Conservation (phyloP, 2,329 filamentous ascomycete species). For the Diaporthe citrichinensis region DNA sequence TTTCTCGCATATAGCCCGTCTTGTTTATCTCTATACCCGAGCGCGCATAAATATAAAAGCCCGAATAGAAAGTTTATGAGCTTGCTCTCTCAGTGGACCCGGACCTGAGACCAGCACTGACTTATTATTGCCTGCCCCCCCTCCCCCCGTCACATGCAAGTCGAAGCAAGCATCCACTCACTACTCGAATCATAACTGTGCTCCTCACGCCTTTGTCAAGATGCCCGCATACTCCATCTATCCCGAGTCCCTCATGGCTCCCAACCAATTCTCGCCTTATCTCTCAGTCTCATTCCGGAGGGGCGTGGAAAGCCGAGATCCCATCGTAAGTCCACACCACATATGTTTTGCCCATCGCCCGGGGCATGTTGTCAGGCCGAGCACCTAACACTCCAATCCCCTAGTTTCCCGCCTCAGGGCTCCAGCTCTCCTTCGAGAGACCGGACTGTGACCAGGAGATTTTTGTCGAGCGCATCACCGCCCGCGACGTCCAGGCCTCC, state of each 20-base stretch:
- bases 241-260: conserved; percentile 37
- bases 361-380: not conserved
- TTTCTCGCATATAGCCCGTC: not conserved
- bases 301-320: conserved; percentile 36
- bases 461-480: conserved; percentile 39
- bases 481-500: conserved; percentile 35
- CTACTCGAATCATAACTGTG: not conserved
- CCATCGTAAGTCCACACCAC: conserved; percentile 32
- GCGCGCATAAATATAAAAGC: conserved; percentile 11
- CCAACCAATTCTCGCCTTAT: conserved; percentile 36
- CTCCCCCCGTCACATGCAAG: conserved; percentile 3
- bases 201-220: not conserved
- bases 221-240: conserved; percentile 37
- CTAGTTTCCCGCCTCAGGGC: conserved; percentile 40
- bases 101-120: not conserved
- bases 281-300: conserved; percentile 40
- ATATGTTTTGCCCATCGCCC: not conserved
- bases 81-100: not conserved
- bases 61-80: not conserved
- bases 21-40: conserved; percentile 13
- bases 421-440: conserved; percentile 40
- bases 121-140: not conserved
- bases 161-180: not conserved
- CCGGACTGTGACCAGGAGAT: conserved; percentile 32
- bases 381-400: not conserved